A percentile compares a stretch with the other conserved stretches of the same genome.
Conservation (phyloP, 1,284 basidiomycete species). For the Microbotryomycetes sp. region DNA sequence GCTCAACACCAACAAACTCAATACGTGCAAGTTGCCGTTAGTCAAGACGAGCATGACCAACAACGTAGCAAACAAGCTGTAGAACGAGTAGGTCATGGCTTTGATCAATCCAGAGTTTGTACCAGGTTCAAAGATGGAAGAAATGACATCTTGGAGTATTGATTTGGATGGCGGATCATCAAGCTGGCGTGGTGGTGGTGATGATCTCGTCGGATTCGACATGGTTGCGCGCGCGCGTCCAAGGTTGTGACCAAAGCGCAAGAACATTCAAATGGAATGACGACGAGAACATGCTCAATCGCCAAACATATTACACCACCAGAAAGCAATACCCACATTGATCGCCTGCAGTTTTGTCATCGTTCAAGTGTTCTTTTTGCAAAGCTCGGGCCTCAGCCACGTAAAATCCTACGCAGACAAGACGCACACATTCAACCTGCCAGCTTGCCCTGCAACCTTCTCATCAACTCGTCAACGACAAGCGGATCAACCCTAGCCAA, state of each 20-base stretch:
- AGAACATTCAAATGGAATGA: background rate
- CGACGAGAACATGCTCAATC: background rate
- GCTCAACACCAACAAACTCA: slow-evolving; percentile 38
- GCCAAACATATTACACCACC: no score
- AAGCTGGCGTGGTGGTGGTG: background rate
- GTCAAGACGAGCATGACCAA: slow-evolving; percentile 37
- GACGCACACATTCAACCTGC: no score
- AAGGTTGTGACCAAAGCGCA: background rate
- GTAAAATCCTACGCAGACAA: no score
- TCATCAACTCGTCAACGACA: slow-evolving; percentile 28
- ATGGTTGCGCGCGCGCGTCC: no score
- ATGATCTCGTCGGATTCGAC: background rate
- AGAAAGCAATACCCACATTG: no score
- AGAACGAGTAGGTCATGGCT: slow-evolving; percentile 42
- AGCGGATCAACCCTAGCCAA: slow-evolving; percentile 23
- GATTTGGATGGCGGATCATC: background rate
- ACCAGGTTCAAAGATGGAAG: slow-evolving; percentile 27
- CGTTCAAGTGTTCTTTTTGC: no score
- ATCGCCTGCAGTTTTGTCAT: no score
- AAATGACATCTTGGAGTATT: slow-evolving; percentile 20
- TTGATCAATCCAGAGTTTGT: slow-evolving; percentile 31
- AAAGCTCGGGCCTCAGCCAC: no score
- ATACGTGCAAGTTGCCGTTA: slow-evolving; percentile 39
- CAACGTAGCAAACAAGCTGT: slow-evolving; percentile 40
- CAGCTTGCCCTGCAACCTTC: slow-evolving; percentile 17